Conservation (phyloP, 331 rosid species). For the Quercus phellos region DNA sequence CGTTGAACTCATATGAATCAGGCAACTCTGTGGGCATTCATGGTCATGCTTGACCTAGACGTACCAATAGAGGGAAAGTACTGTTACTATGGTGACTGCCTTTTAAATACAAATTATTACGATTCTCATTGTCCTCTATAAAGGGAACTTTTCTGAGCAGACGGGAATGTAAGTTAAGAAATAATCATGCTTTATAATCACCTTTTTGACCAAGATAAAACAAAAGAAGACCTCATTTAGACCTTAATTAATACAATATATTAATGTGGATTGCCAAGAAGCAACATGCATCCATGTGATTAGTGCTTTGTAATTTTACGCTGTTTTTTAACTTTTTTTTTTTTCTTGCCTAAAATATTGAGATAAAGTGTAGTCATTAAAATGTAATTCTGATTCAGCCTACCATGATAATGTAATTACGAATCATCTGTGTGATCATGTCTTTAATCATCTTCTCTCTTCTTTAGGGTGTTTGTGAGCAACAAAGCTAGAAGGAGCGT, state of each 20-base stretch:
- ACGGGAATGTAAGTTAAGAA: neutral
- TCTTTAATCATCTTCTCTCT: too few relatives aligned
- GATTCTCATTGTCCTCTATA: neutral
- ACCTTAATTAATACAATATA: neutral
- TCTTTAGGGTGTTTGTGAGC: too few relatives aligned
- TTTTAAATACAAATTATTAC: neutral
- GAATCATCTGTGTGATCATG: too few relatives aligned
- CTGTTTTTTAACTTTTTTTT: too few relatives aligned
- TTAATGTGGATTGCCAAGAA: neutral
- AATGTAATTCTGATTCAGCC: too few relatives aligned
- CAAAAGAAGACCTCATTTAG: neutral
- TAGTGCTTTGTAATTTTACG: too few relatives aligned
- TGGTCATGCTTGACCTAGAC: neutral
- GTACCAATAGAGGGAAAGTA: neutral
- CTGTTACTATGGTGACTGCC: neutral
- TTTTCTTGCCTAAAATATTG: too few relatives aligned
- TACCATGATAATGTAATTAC: too few relatives aligned
- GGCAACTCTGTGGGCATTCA: neutral
- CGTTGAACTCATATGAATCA: slow-evolving; percentile 20
- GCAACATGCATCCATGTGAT: neutral
- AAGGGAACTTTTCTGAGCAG: neutral
- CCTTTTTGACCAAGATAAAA: neutral
- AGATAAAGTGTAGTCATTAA: too few relatives aligned
- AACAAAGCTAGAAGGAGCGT: too few relatives aligned
- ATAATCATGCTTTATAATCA: neutral